Evolutionary conservation across 306 rosid genomes (phyloP), one percentile per base, ranked within the genome.

Genomic region (Ceratonia siliqua): DNA sequence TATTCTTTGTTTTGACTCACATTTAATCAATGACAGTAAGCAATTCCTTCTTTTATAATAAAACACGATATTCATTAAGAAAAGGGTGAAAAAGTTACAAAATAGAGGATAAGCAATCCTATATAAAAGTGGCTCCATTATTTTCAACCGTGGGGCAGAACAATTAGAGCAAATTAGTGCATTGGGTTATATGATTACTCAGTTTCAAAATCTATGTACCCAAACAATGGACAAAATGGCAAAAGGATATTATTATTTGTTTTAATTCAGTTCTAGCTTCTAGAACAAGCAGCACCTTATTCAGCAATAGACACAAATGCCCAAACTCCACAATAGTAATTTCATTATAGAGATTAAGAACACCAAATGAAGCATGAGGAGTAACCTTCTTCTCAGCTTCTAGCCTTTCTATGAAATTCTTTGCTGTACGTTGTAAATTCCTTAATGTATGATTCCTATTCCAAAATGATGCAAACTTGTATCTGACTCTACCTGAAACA

Each of bases 381-480:
- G 30, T 33, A 71, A 89, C 99, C 99, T 92, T 90, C 87, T 94
- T 88, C 85, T 94, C 99, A 43, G 93, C 92, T 85, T 92, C 97
- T 82, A 90, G 81, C 97, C 85, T 92, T 68, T 75, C 84, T 68
- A 71, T 89, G 78, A 90, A 90, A 67, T 81, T 86, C 68, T 83
- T 92, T 65, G 76, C 84, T 39, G 86, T 86, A 61, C 96, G 97
- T 74, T 90, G 95, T 58, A 94, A 88, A 81, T 81, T 88, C 85
- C 96, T 84, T 38, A 90, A 53, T 77, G 90, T 90, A 78, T 94
- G 97, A 86, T 94, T 94, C 85, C 99, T 92, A 83, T 94, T 94
- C 99, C 99, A 94, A 86, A 94, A 94, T 79, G 99, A 94, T 43
- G 99, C 97, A 90, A 94, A 94, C 67, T 84, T 94, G 80, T 94